A percentile compares a stretch with the other conserved stretches of the same genome.
phyloP scores from a whole-genome alignment of 345 rosid genomes.

The Citrus sinensis region DNA sequence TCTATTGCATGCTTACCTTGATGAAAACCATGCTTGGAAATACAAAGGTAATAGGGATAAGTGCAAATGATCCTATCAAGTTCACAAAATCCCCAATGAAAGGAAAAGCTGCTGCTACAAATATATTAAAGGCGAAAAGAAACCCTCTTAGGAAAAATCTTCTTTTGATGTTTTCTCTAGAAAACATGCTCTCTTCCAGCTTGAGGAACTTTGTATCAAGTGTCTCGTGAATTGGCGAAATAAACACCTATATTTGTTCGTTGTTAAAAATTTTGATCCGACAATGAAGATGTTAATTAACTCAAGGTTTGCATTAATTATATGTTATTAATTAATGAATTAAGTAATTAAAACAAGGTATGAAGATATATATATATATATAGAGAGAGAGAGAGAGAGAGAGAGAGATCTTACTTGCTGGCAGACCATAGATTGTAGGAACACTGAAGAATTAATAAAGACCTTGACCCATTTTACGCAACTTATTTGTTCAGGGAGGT shows the following conservation, averaged over 20 bases:
- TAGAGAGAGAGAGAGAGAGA: too few species aligned
- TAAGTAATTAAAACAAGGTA: too few species aligned
- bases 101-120: constrained; percentile 33
- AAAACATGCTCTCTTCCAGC: constrained; percentile 18
- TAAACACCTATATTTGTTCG: constrained; percentile 14
- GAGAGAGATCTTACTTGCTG: constrained; percentile 21
- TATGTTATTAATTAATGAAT: too few species aligned
- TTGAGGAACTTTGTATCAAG: constrained; percentile 31
- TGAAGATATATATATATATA: not conserved
- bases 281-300: not conserved
- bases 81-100: constrained; percentile 40
- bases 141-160: constrained; percentile 18
- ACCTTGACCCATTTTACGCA: constrained; percentile 28
- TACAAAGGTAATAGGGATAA: not conserved
- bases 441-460: constrained; percentile 19
- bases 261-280: not conserved
- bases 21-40: not conserved
- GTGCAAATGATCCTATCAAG: constrained; percentile 30
- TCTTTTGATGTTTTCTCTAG: constrained; percentile 15
- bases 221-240: constrained; percentile 31
- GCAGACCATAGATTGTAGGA: constrained; percentile 28
- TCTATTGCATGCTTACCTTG: not conserved
- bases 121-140: constrained; percentile 12
- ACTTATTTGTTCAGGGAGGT: constrained; percentile 21
- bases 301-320: too few species aligned